Evolutionary conservation across 371 early-diverging fungal genomes (phyloP), one percentile per base, ranked within the genome.

Genomic region (Haplosporangium sp.): DNA sequence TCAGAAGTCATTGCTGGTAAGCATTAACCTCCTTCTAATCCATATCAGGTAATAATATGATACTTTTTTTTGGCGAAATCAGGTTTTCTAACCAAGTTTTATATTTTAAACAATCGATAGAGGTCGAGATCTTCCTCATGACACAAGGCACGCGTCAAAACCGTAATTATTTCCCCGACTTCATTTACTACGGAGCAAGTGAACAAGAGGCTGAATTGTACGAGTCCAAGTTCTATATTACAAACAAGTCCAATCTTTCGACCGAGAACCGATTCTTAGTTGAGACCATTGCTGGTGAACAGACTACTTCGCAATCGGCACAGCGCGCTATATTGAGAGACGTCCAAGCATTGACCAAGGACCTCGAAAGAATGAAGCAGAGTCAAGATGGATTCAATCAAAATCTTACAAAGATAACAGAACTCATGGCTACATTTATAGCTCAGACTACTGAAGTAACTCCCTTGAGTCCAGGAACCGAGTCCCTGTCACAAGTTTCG

Each of bases 1-100:
- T 81, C 81, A n/a, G 81, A 81, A 34, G 75, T 81, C 20, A 81
- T 81, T 48, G 67, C 81, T 3, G 75, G 75, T 74, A 71, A 61
- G 72, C 19, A 10, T 45, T 19, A n/a, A 7, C 1, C 39, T 37
- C 53, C 13, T 7, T 27, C 9, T 40, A 63, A n/a, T 45, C 3
- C 5, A 27, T 40, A 3, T n/a, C 42, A 10, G 35, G 9, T 65
- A 19, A 15, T 34, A 60, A 20, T 57, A 27, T 27, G 27, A 27
- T 27, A 27, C 27, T 0, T 27, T 27, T 27, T 27, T 27, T 27
- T 27, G 27, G 27, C 27, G 27, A 27, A 27, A 27, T 55, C 11
- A 38, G 44, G 6, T 61, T 15, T 68, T 10, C 47, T 45, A 37
- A 17, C n/a, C 9, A 27, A 27, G 17, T 13, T 2, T 35, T 40